Evolutionary conservation across 2,329 filamentous ascomycete species (phyloP).

Genomic region (Proliferodiscus dingleyae): DNA sequence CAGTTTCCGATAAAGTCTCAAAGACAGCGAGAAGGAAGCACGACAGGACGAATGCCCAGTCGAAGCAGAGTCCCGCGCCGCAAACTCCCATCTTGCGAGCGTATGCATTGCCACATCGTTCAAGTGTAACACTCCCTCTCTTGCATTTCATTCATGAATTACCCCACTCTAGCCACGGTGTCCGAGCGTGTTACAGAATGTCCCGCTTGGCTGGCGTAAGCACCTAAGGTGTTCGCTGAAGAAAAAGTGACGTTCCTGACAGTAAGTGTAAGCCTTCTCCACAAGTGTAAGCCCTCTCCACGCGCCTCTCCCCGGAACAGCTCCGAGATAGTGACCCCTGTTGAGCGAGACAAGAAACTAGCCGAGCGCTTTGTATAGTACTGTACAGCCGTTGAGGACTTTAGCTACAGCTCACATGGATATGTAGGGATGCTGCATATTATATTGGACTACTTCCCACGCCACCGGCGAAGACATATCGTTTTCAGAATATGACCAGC

Average conservation of each 20-base stretch:
- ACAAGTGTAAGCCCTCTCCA: no score
- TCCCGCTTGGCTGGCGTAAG: constrained; percentile 1
- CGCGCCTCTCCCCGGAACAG: not conserved
- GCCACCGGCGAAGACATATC: no score
- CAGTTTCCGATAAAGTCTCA: no score
- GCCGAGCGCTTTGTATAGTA: no score
- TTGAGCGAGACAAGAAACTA: constrained; percentile 1
- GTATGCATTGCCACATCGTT: constrained; percentile 6
- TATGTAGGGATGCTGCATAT: no score
- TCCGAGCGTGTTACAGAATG: not conserved
- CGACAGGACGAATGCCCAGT: not conserved
- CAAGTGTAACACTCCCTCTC: constrained; percentile 4
- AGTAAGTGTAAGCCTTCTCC: not conserved
- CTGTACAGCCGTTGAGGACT: not conserved
- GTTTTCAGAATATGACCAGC: no score
- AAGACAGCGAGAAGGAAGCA: not conserved
- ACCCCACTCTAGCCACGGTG: not conserved
- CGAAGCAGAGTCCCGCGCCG: not conserved
- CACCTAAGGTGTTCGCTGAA: not conserved
- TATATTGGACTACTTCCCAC: no score
- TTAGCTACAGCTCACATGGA: no score
- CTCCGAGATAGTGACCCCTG: not conserved
- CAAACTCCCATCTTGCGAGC: constrained; percentile 2
- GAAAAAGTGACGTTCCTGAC: not conserved
- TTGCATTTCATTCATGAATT: constrained; percentile 3